Evolutionary conservation across 2,329 filamentous ascomycete species (phyloP).

Genomic region (Exophiala lecanii-corni): DNA sequence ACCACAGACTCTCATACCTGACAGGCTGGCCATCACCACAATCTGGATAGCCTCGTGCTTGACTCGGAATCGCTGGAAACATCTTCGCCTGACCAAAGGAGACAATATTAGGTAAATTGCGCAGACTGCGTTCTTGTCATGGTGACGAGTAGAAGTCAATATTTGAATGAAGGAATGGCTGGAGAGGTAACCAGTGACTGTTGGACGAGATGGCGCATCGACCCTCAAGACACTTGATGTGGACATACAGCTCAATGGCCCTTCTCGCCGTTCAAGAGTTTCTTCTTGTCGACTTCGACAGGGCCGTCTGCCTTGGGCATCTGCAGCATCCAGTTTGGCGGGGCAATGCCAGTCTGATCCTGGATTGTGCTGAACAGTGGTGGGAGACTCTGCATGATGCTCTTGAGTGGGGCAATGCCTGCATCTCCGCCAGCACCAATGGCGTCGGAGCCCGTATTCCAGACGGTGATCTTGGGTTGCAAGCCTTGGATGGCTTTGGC

Average conservation of each 20-base stretch:
- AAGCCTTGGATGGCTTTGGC: slow-evolving; percentile 69
- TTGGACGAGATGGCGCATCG: no score
- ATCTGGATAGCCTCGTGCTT: no score
- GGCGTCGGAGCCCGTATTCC: slow-evolving; percentile 64
- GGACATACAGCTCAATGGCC: neutral
- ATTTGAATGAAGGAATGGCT: no score
- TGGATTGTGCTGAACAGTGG: slow-evolving; percentile 81
- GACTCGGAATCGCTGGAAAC: no score
- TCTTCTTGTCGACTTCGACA: neutral
- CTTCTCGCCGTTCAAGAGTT: neutral
- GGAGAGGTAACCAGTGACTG: no score
- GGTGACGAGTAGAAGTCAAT: no score
- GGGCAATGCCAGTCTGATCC: slow-evolving; percentile 78
- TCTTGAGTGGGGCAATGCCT: slow-evolving; percentile 62
- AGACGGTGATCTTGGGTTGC: slow-evolving; percentile 84
- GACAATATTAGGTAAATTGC: no score
- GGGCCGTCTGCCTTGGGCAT: slow-evolving; percentile 33
- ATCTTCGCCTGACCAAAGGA: no score
- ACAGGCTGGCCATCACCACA: no score
- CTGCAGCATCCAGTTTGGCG: slow-evolving; percentile 67
- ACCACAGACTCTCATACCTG: no score
- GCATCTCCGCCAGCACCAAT: slow-evolving; percentile 46
- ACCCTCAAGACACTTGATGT: no score
- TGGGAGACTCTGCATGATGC: slow-evolving; percentile 79
- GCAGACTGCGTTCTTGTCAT: no score